Base-by-base conservation (phyloP, 306 rosid genomes). In the Prunus dulcis region DNA sequence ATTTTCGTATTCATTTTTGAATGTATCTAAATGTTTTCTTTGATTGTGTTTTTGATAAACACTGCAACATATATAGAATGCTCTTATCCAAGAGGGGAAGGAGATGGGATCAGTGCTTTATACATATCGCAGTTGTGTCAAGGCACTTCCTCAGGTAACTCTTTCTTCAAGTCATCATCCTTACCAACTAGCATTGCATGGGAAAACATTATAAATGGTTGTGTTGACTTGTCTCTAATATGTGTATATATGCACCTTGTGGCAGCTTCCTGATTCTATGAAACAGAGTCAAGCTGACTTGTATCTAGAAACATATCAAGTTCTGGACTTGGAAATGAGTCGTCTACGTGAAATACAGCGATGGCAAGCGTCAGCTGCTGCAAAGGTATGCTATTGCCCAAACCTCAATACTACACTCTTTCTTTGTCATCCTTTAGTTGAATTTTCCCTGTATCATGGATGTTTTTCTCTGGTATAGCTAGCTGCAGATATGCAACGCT, bases 271-370 rank as follows among this genome's bases (percentile, higher is more conserved):
- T 6, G 98, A 95, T 74, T 92, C 97, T 80, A 95, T 95, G 98
- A 95, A 95, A 90, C 98, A 95, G 88, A 95, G 93, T 82, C 98
- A 95, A 90, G 93, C 97, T 77, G 98, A 95, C 79, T 89, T 95
- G 78, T 95, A 95, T 83, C 79, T 92, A 82, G 97, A 92, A 84
- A 95, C 98, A 7, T 95, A 95, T 82, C 97, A 95, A 95, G 98
- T 92, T 82, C 79, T 95, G 81, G 98, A 92, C 86, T 88, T 95
- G 96, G 98, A 95, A 81, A 95, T 95, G 98, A 92, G 98, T 72
- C 98, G 97, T 56, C 77, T 95, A 71, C 97, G 97, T 78, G 96
- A 95, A 86, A 95, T 95, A 83, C 98, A 95, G 83, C 80, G 94
- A 67, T 95, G 98, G 97, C 98, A 95, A 88, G 88, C 95, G 60